Percentiles rank a stretch among this genome's conserved stretches.
Evolutionary conservation across 768 basidiomycete genomes (phyloP).

Genomic region (Suillus clintonianus): DNA sequence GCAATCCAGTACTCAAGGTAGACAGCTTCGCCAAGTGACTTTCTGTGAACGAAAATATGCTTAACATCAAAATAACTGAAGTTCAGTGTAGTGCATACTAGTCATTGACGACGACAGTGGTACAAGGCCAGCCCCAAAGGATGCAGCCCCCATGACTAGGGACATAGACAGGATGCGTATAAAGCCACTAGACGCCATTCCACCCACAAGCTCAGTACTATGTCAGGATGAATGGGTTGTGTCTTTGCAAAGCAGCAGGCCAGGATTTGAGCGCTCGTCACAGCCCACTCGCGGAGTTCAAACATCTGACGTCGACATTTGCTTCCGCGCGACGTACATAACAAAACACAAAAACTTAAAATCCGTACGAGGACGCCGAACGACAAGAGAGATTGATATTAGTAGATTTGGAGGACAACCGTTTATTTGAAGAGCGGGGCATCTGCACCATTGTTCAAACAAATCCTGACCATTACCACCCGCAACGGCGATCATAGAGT

Average conservation of each 20-base stretch:
- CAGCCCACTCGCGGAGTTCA: neutral
- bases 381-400: neutral
- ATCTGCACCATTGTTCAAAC: neutral
- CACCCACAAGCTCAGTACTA: neutral
- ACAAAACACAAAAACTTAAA: neutral
- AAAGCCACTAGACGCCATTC: slow-evolving; percentile 26
- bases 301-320: neutral
- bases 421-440: neutral
- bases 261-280: neutral
- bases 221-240: neutral
- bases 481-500: neutral
- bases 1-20: slow-evolving; percentile 75
- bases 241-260: neutral
- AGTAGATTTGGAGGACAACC: neutral
- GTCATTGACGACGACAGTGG: slow-evolving; percentile 77
- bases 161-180: slow-evolving; percentile 47
- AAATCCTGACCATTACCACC: neutral
- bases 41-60: slow-evolving; percentile 43
- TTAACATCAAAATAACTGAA: slow-evolving; percentile 4
- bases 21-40: slow-evolving; percentile 48
- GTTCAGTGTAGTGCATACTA: slow-evolving; percentile 38
- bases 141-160: slow-evolving; percentile 56
- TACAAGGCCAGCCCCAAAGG: slow-evolving; percentile 70
- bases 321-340: neutral
- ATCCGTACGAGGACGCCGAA: too few relatives aligned